Conservation (phyloP, 345 rosid species). For the rapeseed (Brassica napus) region Da-Ae NC_063445.1:50059501-50060000, state of each 20-base stretch:
- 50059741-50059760: conserved; percentile 83
- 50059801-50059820: conserved; percentile 6
- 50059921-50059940: background rate
- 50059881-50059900: background rate
- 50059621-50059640: background rate
- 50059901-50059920: background rate
- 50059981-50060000: conserved; percentile 52
- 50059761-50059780: conserved; percentile 87
- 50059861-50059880: conserved; percentile 3
- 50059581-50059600: background rate
- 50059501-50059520: conserved; percentile 84
- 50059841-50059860: conserved; percentile 5
- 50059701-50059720: background rate
- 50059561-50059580: conserved; percentile 10
- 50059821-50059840: background rate
- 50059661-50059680: background rate
- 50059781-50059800: conserved; percentile 27
- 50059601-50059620: background rate
- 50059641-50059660: background rate
- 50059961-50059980: conserved; percentile 58
- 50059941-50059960: conserved; percentile 87
- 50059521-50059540: conserved; percentile 75
- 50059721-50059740: conserved; percentile 51
- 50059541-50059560: conserved; percentile 24
- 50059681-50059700: conserved; percentile 11